These are phyloP conservation scores for Haplographium delicatum DNA, from an alignment of 495 filamentous ascomycete genomes.

Conservation along the genomic window DNA sequence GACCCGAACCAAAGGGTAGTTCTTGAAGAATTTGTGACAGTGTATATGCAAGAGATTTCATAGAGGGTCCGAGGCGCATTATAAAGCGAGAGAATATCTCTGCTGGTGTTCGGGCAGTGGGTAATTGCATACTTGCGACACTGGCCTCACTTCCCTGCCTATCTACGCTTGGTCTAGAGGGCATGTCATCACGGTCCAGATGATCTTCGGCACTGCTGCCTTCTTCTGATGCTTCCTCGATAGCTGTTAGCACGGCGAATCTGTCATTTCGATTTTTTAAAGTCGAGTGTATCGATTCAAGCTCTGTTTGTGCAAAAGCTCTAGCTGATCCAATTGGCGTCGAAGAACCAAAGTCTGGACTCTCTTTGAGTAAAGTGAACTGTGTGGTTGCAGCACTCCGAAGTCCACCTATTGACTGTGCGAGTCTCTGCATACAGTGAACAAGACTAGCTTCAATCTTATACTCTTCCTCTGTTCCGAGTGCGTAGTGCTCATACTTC, in stretches of 20 bases:
- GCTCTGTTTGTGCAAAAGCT: not conserved
- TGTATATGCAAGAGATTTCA: slow-evolving; percentile 91
- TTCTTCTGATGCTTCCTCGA: slow-evolving; percentile 63
- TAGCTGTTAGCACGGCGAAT: slow-evolving; percentile 48
- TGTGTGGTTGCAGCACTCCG: slow-evolving; percentile 86
- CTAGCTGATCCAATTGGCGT: not conserved
- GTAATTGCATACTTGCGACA: slow-evolving; percentile 18
- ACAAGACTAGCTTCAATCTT: slow-evolving; percentile 72
- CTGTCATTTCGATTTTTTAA: slow-evolving; percentile 10
- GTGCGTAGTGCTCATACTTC: slow-evolving; percentile 82
- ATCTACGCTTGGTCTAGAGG: not conserved
- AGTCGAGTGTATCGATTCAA: slow-evolving; percentile 1
- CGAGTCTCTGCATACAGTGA: slow-evolving; percentile 77
- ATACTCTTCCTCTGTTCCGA: slow-evolving; percentile 80
- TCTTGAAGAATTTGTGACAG: slow-evolving; percentile 83
- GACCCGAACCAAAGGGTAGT: slow-evolving; percentile 66
- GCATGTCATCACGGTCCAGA: not conserved
- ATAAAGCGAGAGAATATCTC: slow-evolving; percentile 91
- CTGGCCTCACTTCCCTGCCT: slow-evolving; percentile 9
- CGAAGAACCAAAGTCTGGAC: slow-evolving; percentile 24
- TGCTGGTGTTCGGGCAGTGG: slow-evolving; percentile 48
- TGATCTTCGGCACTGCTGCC: slow-evolving; percentile 42
- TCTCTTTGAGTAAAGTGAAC: slow-evolving; percentile 72
- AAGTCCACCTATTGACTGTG: slow-evolving; percentile 87
- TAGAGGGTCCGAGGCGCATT: slow-evolving; percentile 77